Percentiles rank a stretch among this genome's conserved stretches.
These are phyloP conservation scores for Kuraishia molischiana DNA, from an alignment of 805 yeast species.

Conservation along the genomic window DNA sequence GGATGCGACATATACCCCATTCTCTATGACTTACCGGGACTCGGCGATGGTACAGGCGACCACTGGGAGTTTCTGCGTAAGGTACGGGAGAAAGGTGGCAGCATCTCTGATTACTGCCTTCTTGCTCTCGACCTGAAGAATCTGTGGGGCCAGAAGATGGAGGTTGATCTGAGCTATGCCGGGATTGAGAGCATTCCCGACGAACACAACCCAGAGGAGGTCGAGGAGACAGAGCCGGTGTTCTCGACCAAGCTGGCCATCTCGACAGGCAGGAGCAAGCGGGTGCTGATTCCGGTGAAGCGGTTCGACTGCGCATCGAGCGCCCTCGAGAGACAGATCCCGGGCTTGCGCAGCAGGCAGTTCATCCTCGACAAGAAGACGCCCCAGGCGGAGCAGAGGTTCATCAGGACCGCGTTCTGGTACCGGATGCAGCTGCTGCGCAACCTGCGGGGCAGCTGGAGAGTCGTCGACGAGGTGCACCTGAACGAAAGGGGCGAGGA, in stretches of 20 bases:
- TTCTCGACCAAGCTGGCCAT: slow-evolving; percentile 2
- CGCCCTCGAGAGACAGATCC: slow-evolving; percentile 45
- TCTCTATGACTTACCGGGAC: slow-evolving; percentile 14
- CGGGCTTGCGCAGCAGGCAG: slow-evolving; percentile 63
- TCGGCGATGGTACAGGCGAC: slow-evolving; percentile 14
- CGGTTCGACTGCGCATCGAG: slow-evolving; percentile 35
- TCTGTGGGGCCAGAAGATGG: slow-evolving; percentile 58
- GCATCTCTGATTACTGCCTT: slow-evolving; percentile 45
- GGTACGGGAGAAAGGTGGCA: slow-evolving; percentile 20
- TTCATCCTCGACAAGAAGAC: slow-evolving; percentile 49
- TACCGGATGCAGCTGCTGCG: slow-evolving; percentile 56
- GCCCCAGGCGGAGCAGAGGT: slow-evolving; percentile 44
- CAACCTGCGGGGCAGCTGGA: slow-evolving; percentile 61
- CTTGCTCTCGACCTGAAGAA: slow-evolving; percentile 72
- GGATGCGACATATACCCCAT: slow-evolving; percentile 69
- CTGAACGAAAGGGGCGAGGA: slow-evolving; percentile 3
- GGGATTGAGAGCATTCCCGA: slow-evolving; percentile 1
- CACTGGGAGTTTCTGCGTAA: slow-evolving; percentile 22
- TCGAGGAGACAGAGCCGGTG: slow-evolving; percentile 1
- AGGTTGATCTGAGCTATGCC: slow-evolving; percentile 16
- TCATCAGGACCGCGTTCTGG: slow-evolving; percentile 70
- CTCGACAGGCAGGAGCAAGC: slow-evolving; percentile 8
- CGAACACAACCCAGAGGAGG: background rate
- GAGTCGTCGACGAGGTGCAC: slow-evolving; percentile 10
- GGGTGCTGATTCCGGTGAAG: slow-evolving; percentile 65